phyloP scores from a whole-genome alignment of 1,284 basidiomycete species.

The Ustilago cynodontis region DNA sequence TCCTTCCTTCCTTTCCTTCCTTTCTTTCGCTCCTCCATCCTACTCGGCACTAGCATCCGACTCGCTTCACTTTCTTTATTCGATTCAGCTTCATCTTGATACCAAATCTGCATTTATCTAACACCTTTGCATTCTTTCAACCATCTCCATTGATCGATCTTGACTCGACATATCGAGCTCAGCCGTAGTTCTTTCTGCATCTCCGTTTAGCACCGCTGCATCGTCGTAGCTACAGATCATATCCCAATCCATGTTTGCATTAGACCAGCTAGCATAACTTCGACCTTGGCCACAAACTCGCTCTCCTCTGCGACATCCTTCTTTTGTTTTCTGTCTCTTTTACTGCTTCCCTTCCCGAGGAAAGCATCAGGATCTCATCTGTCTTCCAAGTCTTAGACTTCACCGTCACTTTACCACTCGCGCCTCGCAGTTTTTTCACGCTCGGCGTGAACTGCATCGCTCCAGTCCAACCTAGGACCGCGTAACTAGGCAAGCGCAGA shows the following conservation, averaged over 20 bases:
- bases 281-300: neutral
- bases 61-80: neutral
- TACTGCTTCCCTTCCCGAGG: too few relatives aligned
- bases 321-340: neutral
- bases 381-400: too few relatives aligned
- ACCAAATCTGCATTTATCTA: neutral
- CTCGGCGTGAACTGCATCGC: too few relatives aligned
- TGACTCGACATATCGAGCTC: neutral
- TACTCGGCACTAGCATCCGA: conserved; percentile 7
- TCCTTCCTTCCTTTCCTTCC: neutral
- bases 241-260: neutral
- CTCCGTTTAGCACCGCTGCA: neutral
- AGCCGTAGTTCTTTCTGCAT: neutral
- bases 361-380: too few relatives aligned
- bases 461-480: too few relatives aligned
- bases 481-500: too few relatives aligned
- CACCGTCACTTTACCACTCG: too few relatives aligned
- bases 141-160: neutral
- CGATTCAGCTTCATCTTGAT: conserved; percentile 8
- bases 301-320: neutral
- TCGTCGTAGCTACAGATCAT: neutral
- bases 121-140: neutral
- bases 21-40: conserved; percentile 2
- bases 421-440: too few relatives aligned
- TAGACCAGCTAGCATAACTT: neutral